Conservation (phyloP, 306 rosid species). For the Vigna trinervia region DNA sequence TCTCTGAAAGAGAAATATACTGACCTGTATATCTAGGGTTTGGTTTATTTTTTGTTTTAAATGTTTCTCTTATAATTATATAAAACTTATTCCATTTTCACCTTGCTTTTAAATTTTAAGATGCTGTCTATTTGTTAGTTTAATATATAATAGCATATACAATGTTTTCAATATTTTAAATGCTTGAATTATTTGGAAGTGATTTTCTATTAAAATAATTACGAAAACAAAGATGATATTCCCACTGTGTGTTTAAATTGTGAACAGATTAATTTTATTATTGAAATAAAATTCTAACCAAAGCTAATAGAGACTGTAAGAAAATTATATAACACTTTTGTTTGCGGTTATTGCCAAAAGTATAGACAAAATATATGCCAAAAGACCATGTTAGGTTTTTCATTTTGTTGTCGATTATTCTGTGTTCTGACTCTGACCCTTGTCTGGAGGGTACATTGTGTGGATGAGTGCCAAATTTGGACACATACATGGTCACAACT, state of each 20-base stretch:
- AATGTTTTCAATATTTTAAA: no score
- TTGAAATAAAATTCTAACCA: not conserved
- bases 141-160: not conserved
- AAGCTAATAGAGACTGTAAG: not conserved
- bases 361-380: not conserved
- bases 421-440: conserved; percentile 51
- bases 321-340: not conserved
- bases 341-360: not conserved
- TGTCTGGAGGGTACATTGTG: conserved; percentile 28
- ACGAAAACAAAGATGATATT: not conserved
- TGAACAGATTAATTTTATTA: not conserved
- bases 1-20: conserved; percentile 43
- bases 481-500: conserved; percentile 43
- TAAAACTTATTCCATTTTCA: not conserved
- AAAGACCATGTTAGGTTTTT: conserved; percentile 23
- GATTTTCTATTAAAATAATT: not conserved
- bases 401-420: conserved; percentile 33
- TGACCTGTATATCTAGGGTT: not conserved
- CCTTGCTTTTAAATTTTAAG: not conserved
- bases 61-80: not conserved
- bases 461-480: conserved; percentile 40
- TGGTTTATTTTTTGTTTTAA: not conserved
- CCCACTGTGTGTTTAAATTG: not conserved
- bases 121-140: not conserved
- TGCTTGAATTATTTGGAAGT: not conserved